Percentiles rank a stretch among this genome's conserved stretches.
Evolutionary conservation across 2,329 filamentous ascomycete species (phyloP).

Genomic region (Beauveria asiatica): DNA sequence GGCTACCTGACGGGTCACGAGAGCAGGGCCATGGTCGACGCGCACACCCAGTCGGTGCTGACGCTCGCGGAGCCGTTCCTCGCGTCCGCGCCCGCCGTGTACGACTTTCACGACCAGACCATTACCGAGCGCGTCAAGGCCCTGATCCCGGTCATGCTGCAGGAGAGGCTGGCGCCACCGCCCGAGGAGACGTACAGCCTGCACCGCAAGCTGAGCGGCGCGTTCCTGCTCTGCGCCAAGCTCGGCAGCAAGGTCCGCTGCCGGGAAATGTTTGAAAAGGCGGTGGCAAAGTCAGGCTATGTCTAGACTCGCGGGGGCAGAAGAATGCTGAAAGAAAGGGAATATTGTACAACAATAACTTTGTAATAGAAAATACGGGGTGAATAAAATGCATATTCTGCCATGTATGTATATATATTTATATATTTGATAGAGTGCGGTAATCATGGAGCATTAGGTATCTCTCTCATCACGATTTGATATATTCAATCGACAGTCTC

Average conservation of each 20-base stretch:
- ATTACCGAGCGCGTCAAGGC: constrained; percentile 88
- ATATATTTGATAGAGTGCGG: background rate
- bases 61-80: constrained; percentile 91
- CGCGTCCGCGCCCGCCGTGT: constrained; percentile 65
- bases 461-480: constrained; percentile 4
- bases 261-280: constrained; percentile 66
- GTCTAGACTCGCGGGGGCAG: constrained; percentile 5
- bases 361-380: background rate
- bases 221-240: constrained; percentile 83
- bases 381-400: background rate
- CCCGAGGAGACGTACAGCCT: constrained; percentile 96
- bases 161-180: constrained; percentile 78
- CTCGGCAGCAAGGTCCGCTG: constrained; percentile 78
- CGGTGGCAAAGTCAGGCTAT: constrained; percentile 30
- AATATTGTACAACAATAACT: background rate
- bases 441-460: constrained; percentile 2
- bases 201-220: constrained; percentile 90
- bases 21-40: constrained; percentile 75
- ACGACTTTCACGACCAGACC: constrained; percentile 90
- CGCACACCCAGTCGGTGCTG: constrained; percentile 79
- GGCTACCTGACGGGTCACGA: constrained; percentile 93
- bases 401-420: background rate
- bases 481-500: background rate
- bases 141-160: constrained; percentile 88
- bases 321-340: background rate